Percentiles rank a stretch among this genome's conserved stretches.
These are phyloP conservation scores for Catunica adiposa DNA, from an alignment of 2,329 filamentous ascomycete genomes.

Conservation along the genomic window DNA sequence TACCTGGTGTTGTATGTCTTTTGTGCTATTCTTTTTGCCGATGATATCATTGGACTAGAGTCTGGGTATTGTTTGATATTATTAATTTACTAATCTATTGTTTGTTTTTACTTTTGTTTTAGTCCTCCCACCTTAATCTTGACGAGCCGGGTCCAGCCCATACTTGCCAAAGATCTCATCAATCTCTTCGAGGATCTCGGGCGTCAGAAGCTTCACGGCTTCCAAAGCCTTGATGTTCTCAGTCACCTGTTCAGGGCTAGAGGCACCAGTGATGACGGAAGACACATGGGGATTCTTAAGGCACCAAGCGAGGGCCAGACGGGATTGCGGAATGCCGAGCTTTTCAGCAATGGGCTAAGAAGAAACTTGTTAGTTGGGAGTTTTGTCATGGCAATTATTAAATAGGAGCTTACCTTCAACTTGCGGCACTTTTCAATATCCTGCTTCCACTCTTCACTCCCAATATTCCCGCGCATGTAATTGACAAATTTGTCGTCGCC, in stretches of 20 bases:
- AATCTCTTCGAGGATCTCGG: conserved; percentile 34
- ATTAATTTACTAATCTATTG: neutral
- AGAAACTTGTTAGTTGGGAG: too few relatives aligned
- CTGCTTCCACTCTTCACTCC: conserved; percentile 39
- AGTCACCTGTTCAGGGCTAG: conserved; percentile 32
- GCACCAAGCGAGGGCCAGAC: conserved; percentile 37
- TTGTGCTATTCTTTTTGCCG: neutral
- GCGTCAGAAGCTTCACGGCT: conserved; percentile 31
- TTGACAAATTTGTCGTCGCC: conserved; percentile 41
- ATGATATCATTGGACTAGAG: neutral
- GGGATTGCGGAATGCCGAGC: conserved; percentile 35
- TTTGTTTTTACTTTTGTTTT: neutral
- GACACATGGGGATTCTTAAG: conserved; percentile 38
- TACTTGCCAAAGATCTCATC: conserved; percentile 25
- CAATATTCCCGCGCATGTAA: conserved; percentile 31
- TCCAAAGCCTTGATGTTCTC: conserved; percentile 33
- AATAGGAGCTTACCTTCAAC: conserved; percentile 19
- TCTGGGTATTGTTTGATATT: neutral
- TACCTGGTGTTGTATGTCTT: neutral
- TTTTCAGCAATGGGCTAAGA: conserved; percentile 37
- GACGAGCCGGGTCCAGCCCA: conserved; percentile 12
- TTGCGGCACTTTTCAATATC: conserved; percentile 30
- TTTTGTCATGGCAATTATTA: too few relatives aligned
- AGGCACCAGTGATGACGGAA: conserved; percentile 36
- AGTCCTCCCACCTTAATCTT: conserved; percentile 6